A percentile compares a stretch with the other conserved stretches of the same genome.
These are phyloP conservation scores for Plasmodium gaboni DNA, from an alignment of 169 alveolate species.

Conservation along the genomic window DNA sequence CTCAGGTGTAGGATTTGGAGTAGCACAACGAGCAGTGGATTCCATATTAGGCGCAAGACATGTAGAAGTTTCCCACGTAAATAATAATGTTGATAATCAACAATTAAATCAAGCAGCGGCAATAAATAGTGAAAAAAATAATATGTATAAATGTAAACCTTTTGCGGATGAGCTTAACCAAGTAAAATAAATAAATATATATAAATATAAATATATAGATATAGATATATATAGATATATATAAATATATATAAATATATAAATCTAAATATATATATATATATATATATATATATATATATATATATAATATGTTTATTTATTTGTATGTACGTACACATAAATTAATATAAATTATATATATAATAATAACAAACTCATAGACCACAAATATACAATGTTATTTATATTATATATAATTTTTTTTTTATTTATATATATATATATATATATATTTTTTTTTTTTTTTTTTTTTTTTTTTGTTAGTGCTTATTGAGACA, in stretches of 20 bases:
- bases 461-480: constrained; percentile 1
- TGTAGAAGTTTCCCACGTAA: constrained; percentile 64
- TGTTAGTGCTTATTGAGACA: constrained; percentile 66
- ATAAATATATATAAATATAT: not conserved
- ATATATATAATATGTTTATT: not conserved
- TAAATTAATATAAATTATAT: not conserved
- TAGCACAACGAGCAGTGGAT: constrained; percentile 78
- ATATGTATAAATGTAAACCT: constrained; percentile 34
- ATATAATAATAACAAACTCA: no score
- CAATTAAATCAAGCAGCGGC: constrained; percentile 59
- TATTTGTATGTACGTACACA: constrained; percentile 9
- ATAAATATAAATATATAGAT: not conserved
- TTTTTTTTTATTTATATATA: not conserved
- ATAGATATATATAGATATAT: not conserved
- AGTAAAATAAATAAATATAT: constrained; percentile 12
- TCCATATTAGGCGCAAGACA: constrained; percentile 75
- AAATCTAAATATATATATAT: not conserved
- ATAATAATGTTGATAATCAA: constrained; percentile 21
- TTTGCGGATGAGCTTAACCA: constrained; percentile 65
- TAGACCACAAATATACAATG: not conserved
- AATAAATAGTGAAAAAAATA: constrained; percentile 44
- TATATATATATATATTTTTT: not conserved
- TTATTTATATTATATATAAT: not conserved
- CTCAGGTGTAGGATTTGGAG: constrained; percentile 79
- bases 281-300: not conserved